phyloP scores from a whole-genome alignment of 495 filamentous ascomycete genomes.

The Neurospora sp. region DNA sequence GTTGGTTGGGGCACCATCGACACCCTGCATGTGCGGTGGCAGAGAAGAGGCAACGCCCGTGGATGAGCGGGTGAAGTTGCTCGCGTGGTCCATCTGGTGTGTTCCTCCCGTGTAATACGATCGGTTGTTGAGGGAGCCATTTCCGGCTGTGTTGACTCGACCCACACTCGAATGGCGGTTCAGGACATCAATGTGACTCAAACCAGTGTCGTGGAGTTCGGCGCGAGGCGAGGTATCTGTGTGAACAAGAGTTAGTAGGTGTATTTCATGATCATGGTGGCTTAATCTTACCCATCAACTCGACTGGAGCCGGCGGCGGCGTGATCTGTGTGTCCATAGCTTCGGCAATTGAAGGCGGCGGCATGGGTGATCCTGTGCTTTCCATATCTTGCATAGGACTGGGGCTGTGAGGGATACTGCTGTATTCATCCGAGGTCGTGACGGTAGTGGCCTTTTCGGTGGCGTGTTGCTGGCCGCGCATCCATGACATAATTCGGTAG shows the following conservation, averaged over 20 bases:
- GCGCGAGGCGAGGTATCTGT: constrained; percentile 20
- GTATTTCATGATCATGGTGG: too few species aligned
- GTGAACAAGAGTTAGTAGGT: constrained; percentile 2
- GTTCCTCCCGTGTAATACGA: constrained; percentile 9
- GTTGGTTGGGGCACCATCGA: constrained; percentile 1
- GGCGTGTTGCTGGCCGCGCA: constrained; percentile 22
- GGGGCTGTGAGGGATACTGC: constrained; percentile 13
- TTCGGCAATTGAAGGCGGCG: constrained; percentile 18
- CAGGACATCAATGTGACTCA: constrained; percentile 13
- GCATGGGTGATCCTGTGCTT: constrained; percentile 11
- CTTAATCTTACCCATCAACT: constrained; percentile 32
- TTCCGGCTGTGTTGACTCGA: neutral
- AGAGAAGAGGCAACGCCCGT: neutral
- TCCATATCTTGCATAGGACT: constrained; percentile 11
- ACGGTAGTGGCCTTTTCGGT: constrained; percentile 36
- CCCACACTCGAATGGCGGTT: constrained; percentile 19
- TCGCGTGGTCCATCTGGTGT: constrained; percentile 19
- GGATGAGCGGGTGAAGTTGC: constrained; percentile 6
- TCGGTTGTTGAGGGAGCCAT: constrained; percentile 9
- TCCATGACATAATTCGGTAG: constrained; percentile 33
- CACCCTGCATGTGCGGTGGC: neutral
- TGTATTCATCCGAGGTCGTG: constrained; percentile 33
- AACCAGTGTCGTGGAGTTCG: constrained; percentile 27
- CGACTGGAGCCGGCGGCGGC: constrained; percentile 14
- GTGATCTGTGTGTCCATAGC: constrained; percentile 27